Percentiles rank a stretch among this genome's conserved stretches.
Conservation (phyloP, 2,329 filamentous ascomycete species). For the Exutisphaerella laricina region DNA sequence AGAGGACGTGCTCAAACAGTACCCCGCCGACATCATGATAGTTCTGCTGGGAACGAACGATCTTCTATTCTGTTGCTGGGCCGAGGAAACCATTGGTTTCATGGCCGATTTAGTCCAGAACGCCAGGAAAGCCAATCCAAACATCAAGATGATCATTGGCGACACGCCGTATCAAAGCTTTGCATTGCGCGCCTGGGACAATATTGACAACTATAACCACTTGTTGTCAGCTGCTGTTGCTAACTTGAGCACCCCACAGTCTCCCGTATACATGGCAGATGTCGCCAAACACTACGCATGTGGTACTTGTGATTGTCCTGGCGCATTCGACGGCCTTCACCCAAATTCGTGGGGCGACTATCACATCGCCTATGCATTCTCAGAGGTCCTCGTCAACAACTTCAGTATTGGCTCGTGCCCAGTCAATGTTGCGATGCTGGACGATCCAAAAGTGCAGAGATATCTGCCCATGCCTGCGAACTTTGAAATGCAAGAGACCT, state of each 20-base stretch:
- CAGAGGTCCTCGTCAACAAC: background rate
- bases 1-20: background rate
- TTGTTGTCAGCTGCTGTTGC: background rate
- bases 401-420: background rate
- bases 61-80: background rate
- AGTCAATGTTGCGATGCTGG: background rate
- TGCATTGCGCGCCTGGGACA: background rate
- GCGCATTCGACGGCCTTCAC: background rate
- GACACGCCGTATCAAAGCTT: slow-evolving; percentile 1
- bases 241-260: background rate
- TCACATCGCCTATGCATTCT: slow-evolving; percentile 1
- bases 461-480: background rate
- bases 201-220: background rate
- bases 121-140: slow-evolving; percentile 1
- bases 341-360: slow-evolving; percentile 2
- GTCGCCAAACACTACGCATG: slow-evolving; percentile 1
- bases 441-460: background rate
- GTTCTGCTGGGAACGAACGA: slow-evolving; percentile 1
- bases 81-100: background rate
- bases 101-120: background rate
- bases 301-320: background rate
- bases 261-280: background rate
- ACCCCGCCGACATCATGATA: background rate
- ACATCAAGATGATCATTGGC: background rate
- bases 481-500: background rate